phyloP scores from a whole-genome alignment of 2,329 filamentous ascomycete species.

The Pseudogymnoascus sp. region DNA sequence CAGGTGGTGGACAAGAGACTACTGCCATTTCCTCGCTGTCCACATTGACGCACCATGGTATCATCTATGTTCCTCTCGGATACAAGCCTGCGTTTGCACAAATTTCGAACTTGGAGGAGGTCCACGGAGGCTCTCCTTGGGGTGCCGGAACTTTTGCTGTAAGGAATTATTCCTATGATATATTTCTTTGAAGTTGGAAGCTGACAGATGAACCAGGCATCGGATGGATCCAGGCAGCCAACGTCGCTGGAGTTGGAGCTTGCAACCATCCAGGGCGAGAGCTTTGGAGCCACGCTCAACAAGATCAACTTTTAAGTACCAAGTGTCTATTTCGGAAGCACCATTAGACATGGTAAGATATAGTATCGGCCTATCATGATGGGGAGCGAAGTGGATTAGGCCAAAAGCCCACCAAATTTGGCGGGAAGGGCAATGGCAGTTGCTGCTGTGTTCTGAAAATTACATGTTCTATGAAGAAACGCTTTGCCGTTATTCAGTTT shows the following conservation, averaged over 20 bases:
- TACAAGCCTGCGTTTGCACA: constrained; percentile 71
- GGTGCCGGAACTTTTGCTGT: constrained; percentile 85
- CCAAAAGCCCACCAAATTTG: not conserved
- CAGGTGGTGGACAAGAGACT: constrained; percentile 86
- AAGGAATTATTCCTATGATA: constrained; percentile 24
- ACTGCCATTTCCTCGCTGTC: constrained; percentile 75
- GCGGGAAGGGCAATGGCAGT: not conserved
- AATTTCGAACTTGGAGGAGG: constrained; percentile 64
- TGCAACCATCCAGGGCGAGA: constrained; percentile 73
- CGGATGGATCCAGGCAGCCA: constrained; percentile 79
- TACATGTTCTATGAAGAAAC: not conserved
- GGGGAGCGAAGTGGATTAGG: not conserved
- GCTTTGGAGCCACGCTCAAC: constrained; percentile 68
- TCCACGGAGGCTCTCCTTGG: constrained; percentile 84
- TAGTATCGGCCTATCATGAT: not conserved
- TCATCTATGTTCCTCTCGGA: constrained; percentile 92
- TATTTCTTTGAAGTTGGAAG: not conserved
- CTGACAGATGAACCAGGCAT: constrained; percentile 32
- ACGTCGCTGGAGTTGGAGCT: constrained; percentile 65
- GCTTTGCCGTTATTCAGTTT: not conserved
- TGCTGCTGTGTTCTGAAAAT: not conserved
- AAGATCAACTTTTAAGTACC: constrained; percentile 51
- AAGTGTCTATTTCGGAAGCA: not conserved
- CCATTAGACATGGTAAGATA: not conserved
- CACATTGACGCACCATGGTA: constrained; percentile 85